Evolutionary conservation across 2,329 filamentous ascomycete species (phyloP).

Genomic region (Cryphonectria parasitica): DNA sequence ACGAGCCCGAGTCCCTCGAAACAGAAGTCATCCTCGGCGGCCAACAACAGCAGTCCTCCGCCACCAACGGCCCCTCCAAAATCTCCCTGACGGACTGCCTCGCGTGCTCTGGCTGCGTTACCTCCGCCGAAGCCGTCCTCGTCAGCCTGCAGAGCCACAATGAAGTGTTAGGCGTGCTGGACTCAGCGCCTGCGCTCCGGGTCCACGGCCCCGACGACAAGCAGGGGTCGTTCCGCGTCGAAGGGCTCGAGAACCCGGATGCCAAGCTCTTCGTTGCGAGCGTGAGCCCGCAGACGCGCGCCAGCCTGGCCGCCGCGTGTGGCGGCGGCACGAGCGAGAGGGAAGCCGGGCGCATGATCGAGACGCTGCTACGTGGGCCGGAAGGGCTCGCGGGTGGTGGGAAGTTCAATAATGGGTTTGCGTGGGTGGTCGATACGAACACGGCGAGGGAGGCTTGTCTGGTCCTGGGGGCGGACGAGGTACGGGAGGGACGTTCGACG

Average conservation of each 20-base stretch:
- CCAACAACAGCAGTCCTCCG: constrained; percentile 59
- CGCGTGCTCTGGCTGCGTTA: constrained; percentile 96
- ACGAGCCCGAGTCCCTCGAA: constrained; percentile 46
- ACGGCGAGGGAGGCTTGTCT: constrained; percentile 79
- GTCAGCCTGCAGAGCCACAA: constrained; percentile 92
- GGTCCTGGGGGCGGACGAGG: constrained; percentile 77
- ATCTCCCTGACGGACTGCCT: constrained; percentile 98
- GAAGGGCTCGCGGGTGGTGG: constrained; percentile 72
- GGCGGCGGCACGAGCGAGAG: constrained; percentile 70
- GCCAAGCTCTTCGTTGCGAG: constrained; percentile 86
- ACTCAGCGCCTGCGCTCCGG: constrained; percentile 61
- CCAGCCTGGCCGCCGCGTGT: constrained; percentile 85
- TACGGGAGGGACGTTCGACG: constrained; percentile 47
- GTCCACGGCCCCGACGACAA: constrained; percentile 40
- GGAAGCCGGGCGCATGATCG: constrained; percentile 80
- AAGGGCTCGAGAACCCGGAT: constrained; percentile 60
- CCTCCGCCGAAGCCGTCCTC: constrained; percentile 94
- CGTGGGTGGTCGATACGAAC: constrained; percentile 91
- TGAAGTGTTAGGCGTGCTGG: constrained; percentile 84
- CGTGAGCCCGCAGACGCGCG: constrained; percentile 87
- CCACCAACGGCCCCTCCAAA: constrained; percentile 72
- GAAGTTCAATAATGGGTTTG: constrained; percentile 74
- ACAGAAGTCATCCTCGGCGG: constrained; percentile 96
- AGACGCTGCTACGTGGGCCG: constrained; percentile 74
- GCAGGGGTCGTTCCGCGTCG: constrained; percentile 44